Percentiles rank a stretch among this genome's conserved stretches.
Evolutionary conservation across 768 basidiomycete species (phyloP).

Genomic region (Tephrocybe rancida): DNA sequence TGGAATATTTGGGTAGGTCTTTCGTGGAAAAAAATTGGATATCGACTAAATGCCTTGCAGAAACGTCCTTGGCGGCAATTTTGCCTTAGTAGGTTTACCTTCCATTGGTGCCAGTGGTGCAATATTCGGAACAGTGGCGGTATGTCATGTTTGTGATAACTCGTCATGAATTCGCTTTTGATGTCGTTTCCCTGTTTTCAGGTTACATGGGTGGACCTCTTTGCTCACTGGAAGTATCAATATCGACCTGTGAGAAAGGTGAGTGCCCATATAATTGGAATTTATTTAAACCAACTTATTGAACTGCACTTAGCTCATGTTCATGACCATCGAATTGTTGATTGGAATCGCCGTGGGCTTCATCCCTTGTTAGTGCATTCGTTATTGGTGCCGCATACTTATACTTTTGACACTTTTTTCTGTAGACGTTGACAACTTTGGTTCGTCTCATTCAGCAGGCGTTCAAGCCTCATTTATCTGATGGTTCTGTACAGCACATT

Average conservation of each 20-base stretch:
- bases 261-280: conserved; percentile 11
- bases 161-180: too few species aligned
- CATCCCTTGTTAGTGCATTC: conserved; percentile 63
- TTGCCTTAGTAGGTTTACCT: conserved; percentile 84
- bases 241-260: conserved; percentile 83
- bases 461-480: conserved; percentile 1
- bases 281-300: background rate
- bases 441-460: conserved; percentile 33
- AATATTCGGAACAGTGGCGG: conserved; percentile 85
- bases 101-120: conserved; percentile 93
- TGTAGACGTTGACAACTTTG: conserved; percentile 88
- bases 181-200: conserved; percentile 20
- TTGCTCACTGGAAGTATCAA: conserved; percentile 91
- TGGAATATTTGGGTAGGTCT: conserved; percentile 84
- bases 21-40: background rate
- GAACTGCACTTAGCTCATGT: conserved; percentile 57
- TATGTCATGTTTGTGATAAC: conserved; percentile 38
- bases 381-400: background rate
- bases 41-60: conserved; percentile 32
- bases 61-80: conserved; percentile 91
- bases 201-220: conserved; percentile 86
- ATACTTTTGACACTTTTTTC: conserved; percentile 13
- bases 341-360: conserved; percentile 86
- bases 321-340: conserved; percentile 85
- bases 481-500: conserved; percentile 55